Percentiles rank a stretch among this genome's conserved stretches.
phyloP scores from a whole-genome alignment of 2,329 filamentous ascomycete genomes.

The Pseudogymnoascus sp. region DNA sequence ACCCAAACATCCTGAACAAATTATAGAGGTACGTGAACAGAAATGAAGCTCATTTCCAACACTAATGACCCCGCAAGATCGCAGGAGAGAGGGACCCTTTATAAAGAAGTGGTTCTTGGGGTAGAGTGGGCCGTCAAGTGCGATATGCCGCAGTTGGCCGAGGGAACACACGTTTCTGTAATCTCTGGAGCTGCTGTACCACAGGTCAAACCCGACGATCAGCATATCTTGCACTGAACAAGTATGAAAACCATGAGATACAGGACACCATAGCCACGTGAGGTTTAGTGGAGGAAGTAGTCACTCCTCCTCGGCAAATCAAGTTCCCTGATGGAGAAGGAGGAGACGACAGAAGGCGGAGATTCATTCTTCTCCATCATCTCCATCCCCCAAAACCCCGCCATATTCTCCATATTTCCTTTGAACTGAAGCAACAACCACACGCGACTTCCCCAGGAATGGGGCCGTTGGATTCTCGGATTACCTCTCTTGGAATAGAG shows the following conservation, averaged over 20 bases:
- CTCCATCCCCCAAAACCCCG: not conserved
- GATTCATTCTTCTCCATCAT: not conserved
- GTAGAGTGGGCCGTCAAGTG: not conserved
- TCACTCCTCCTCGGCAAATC: not conserved
- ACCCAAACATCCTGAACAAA: conserved; percentile 16
- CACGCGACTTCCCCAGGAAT: not conserved
- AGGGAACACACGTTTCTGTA: not conserved
- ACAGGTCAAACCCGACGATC: not conserved
- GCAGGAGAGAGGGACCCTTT: not conserved
- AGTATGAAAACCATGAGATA: not conserved
- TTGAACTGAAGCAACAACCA: not conserved
- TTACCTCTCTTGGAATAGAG: not conserved
- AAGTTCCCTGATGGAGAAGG: not conserved
- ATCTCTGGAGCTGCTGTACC: not conserved
- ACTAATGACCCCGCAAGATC: not conserved
- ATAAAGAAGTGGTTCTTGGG: conserved; percentile 1
- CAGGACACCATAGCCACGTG: not conserved
- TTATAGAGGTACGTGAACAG: not conserved
- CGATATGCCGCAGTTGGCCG: not conserved
- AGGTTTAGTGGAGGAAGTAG: not conserved
- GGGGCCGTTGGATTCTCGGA: not conserved
- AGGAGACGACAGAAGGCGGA: not conserved
- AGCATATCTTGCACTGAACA: not conserved
- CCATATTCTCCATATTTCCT: not conserved
- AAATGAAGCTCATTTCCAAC: not conserved